Evolutionary conservation across 139 green algal genomes (phyloP).

Genomic region (Closterium sp.): DNA sequence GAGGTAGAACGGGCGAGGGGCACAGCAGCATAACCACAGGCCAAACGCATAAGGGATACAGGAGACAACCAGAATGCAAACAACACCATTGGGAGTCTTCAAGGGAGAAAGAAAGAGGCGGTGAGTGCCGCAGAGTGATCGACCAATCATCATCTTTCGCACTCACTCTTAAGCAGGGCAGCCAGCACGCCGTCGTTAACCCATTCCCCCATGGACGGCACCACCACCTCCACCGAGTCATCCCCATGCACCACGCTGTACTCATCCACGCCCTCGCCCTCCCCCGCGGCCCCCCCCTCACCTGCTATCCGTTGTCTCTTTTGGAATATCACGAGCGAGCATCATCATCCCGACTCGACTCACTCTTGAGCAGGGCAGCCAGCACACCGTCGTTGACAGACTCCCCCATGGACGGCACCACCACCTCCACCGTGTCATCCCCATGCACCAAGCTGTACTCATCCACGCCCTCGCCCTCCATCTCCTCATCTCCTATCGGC

Average conservation of each 20-base stretch:
- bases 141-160: no score
- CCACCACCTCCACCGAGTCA: background rate
- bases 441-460: background rate
- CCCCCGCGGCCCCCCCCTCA: background rate
- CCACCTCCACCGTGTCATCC: background rate
- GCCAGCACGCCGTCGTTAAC: constrained; percentile 54
- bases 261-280: no score
- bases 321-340: no score
- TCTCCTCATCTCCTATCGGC: background rate
- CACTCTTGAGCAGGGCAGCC: constrained; percentile 53
- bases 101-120: background rate
- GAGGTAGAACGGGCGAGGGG: background rate
- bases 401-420: constrained; percentile 56
- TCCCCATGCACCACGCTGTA: no score
- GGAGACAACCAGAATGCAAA: background rate
- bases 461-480: background rate
- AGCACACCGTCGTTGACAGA: constrained; percentile 56
- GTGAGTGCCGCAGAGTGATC: no score
- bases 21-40: no score
- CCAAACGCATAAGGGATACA: no score
- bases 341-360: no score
- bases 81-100: background rate
- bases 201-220: constrained; percentile 58
- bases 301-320: no score
- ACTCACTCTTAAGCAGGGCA: constrained; percentile 42